A percentile compares a stretch with the other conserved stretches of the same genome.
Conservation (phyloP, 176 grass and related monocot genomes). For the Cenchrus fungigraminus region DNA sequence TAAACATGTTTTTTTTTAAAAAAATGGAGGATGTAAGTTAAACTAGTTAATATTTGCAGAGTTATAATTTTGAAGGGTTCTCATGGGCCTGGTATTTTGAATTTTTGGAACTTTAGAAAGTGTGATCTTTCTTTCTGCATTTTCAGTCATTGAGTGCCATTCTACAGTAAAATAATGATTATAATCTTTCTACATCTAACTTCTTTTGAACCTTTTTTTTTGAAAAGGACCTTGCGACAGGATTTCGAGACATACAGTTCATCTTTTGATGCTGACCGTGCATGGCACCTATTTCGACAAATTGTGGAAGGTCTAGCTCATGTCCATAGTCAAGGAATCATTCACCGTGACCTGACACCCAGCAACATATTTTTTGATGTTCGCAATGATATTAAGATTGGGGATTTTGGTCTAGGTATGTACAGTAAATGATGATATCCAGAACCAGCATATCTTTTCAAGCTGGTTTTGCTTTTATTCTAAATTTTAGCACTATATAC, state of each 20-base stretch:
- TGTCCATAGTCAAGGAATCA: constrained; percentile 99
- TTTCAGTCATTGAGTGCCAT: constrained; percentile 17
- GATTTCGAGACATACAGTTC: constrained; percentile 84
- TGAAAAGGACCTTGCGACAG: constrained; percentile 74
- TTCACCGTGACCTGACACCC: constrained; percentile 94
- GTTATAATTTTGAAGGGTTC: background rate
- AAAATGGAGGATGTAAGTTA: background rate
- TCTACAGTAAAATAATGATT: constrained; percentile 4
- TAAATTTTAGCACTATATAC: constrained; percentile 23
- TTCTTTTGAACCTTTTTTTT: constrained; percentile 18
- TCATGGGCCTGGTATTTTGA: constrained; percentile 26
- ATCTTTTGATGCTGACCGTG: constrained; percentile 75
- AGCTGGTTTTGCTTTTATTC: constrained; percentile 22
- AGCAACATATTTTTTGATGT: constrained; percentile 99
- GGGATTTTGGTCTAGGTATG: constrained; percentile 63
- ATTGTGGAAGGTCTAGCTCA: constrained; percentile 96
- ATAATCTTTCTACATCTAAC: constrained; percentile 19
- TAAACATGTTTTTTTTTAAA: background rate
- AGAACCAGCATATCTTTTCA: constrained; percentile 31
- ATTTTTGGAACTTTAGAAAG: constrained; percentile 5
- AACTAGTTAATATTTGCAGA: constrained; percentile 3
- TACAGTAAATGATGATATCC: constrained; percentile 26
- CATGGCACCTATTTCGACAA: constrained; percentile 95
- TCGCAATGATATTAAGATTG: constrained; percentile 91
- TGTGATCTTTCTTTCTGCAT: background rate